Evolutionary conservation across 75 land plant genomes (phyloP), one percentile per base, ranked within the genome.

Genomic region (Picea glauca): DNA sequence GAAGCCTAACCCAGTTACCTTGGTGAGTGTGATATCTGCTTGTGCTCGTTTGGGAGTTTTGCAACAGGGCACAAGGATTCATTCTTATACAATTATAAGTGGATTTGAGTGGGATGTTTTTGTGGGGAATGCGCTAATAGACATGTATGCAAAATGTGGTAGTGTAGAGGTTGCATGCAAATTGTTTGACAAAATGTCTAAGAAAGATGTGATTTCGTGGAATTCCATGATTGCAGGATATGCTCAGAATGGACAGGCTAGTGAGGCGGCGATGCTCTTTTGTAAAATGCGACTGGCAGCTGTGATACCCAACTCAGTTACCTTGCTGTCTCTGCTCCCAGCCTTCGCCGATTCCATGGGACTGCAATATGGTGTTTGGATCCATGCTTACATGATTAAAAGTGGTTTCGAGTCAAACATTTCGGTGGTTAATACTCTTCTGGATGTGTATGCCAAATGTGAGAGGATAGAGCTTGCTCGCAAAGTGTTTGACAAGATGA

Each of bases 131-230:
- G 82, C 92, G 35, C 78, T 91, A 14, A 56, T 91, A 13, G 84
- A 87, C 79, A 89, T 91, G 91, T 92, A 90, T 78, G 85, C 90
- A 21, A 90, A 87, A 23, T 89, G 89, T 83, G 92, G 94, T 15
- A 88, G 83, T 72, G 40, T 92, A 12, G 58, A 67, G 20, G 85
- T 80, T 60, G 84, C 92, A 80, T 46, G n/a, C 18, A 20, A 75
- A 60, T 82, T 86, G 21, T 92, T 92, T 63, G 75, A 75, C 32
- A 76, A 62, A 3, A 87, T 92, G 67, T 30, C 57, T 3, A 62
- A 58, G 21, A 87, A 83, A 60, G 88, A 83, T 77, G 60, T 86
- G 67, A 81, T 90, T 33, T 82, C 88, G 30, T 92, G 94, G 92
- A 92, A 88, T 76, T 76, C 85, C 0, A 80, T 92, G 88, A 64